Evolutionary conservation across 2,329 filamentous ascomycete species (phyloP), one percentile per base, ranked within the genome.

Genomic region (Botrytis aclada): DNA sequence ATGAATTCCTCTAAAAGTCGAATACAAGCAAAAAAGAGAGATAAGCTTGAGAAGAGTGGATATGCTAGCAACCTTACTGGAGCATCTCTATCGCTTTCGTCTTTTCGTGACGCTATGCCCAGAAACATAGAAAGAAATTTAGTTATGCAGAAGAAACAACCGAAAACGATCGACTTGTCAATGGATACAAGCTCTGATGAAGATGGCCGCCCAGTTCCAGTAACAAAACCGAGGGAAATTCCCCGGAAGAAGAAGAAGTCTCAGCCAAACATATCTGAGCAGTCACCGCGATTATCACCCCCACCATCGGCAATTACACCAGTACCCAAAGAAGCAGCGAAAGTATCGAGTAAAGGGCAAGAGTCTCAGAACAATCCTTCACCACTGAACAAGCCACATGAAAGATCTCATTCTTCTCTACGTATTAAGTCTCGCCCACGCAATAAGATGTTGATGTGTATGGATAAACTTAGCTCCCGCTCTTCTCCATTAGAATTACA

Each of bases 381-480:
- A 20, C 1, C 37, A 32, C 7, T 34, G n/a, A 29, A 65, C 25
- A 25, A 56, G n/a, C 37, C 54, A 69, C 47, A 63, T 1, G 62
- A 67, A 34, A 73, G 69, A 34, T 65, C 77, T 10, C 73, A 67
- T n/a, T 77, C 79, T 41, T 67, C 77, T 60, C 66, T 81, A 61
- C 76, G 78, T 43, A 80, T 81, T 51, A 81, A 77, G 69, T 72
- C 79, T 37, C 76, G 77, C 70, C 74, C 77, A 34, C 76, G 74
- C 37, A 74, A 71, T 61, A 77, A 76, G 60, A 80, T 80, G 78
- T 78, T 80, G 76, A 80, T 81, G 78, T 75, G 79, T 32, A 76
- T 79, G 75, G 75, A 76, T 58, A 72, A 73, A 29, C 72, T 77
- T 16, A 74, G 56, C 60, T 73, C 75, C 62, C 72, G 74, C n/a